phyloP scores from a whole-genome alignment of 371 early-diverging fungal species.

The Rhizopus stolonifer region DNA sequence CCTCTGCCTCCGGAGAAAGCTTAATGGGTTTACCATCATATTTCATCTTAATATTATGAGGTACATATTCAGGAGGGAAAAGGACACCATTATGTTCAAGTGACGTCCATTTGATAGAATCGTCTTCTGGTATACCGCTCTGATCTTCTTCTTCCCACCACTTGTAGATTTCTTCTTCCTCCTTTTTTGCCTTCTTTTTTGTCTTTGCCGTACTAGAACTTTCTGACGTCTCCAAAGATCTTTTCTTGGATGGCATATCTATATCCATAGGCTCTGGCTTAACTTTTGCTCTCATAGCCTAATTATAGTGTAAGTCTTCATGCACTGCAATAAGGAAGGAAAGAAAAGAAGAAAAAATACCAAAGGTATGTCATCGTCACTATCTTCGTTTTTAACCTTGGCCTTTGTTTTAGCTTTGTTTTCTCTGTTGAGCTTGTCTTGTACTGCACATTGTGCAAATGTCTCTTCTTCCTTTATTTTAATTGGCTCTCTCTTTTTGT shows the following conservation, averaged over 20 bases:
- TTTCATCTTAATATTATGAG: conserved; percentile 86
- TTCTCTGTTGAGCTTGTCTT: neutral
- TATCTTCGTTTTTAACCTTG: conserved; percentile 14
- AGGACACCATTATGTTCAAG: conserved; percentile 87
- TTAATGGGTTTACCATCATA: conserved; percentile 81
- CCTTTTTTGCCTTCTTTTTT: conserved; percentile 27
- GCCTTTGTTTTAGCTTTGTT: neutral
- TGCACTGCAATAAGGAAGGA: no score
- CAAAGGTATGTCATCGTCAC: conserved; percentile 42
- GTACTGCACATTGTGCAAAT: conserved; percentile 5
- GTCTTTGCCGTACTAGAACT: conserved; percentile 27
- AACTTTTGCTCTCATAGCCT: conserved; percentile 13
- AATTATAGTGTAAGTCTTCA: neutral
- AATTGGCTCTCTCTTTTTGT: conserved; percentile 11
- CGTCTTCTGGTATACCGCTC: conserved; percentile 51
- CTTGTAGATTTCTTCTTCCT: conserved; percentile 40
- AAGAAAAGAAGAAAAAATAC: neutral
- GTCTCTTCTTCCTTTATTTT: conserved; percentile 23
- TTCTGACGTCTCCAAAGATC: conserved; percentile 4
- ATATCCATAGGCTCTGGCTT: conserved; percentile 29
- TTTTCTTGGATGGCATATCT: conserved; percentile 22
- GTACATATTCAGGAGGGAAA: conserved; percentile 92
- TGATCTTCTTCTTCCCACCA: conserved; percentile 48
- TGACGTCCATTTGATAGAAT: conserved; percentile 79
- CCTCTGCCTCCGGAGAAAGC: conserved; percentile 85